phyloP scores from a whole-genome alignment of 805 yeast species.

The Pichia pseudocactophila region DNA sequence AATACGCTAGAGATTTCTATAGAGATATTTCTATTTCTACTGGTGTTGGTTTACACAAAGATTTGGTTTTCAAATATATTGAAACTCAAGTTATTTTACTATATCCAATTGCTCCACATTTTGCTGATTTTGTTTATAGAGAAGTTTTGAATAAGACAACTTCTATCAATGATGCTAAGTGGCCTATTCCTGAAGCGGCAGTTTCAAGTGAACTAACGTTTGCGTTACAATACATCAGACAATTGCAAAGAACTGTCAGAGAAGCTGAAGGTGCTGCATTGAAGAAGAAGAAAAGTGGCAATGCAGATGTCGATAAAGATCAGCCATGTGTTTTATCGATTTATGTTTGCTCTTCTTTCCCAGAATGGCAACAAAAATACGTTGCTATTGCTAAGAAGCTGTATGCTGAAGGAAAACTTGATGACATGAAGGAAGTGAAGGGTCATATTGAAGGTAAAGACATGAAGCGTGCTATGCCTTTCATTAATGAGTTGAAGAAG shows the following conservation, averaged over 20 bases:
- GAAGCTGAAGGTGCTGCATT: constrained; percentile 87
- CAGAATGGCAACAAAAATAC: constrained; percentile 56
- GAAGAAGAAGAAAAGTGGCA: constrained; percentile 78
- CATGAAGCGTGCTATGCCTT: constrained; percentile 98
- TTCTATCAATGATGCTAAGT: constrained; percentile 60
- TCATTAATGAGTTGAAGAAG: constrained; percentile 77
- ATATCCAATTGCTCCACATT: constrained; percentile 94
- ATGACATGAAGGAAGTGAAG: constrained; percentile 57
- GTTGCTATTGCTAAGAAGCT: constrained; percentile 66
- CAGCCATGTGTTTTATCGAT: constrained; percentile 68
- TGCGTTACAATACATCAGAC: constrained; percentile 72
- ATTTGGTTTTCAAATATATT: constrained; percentile 70
- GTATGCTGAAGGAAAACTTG: constrained; percentile 53
- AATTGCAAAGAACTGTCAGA: constrained; percentile 73
- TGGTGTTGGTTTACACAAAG: constrained; percentile 66
- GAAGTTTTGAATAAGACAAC: constrained; percentile 62
- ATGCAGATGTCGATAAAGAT: constrained; percentile 63
- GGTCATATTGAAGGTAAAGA: constrained; percentile 67
- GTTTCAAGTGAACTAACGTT: constrained; percentile 53
- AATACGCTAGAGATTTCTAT: constrained; percentile 91
- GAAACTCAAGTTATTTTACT: constrained; percentile 78
- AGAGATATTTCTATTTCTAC: constrained; percentile 58
- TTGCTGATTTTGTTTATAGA: constrained; percentile 81
- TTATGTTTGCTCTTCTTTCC: constrained; percentile 70
- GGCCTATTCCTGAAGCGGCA: constrained; percentile 72